These are phyloP conservation scores for Fomitopsis serialis DNA, from an alignment of 768 basidiomycete species.

Conservation along the genomic window DNA sequence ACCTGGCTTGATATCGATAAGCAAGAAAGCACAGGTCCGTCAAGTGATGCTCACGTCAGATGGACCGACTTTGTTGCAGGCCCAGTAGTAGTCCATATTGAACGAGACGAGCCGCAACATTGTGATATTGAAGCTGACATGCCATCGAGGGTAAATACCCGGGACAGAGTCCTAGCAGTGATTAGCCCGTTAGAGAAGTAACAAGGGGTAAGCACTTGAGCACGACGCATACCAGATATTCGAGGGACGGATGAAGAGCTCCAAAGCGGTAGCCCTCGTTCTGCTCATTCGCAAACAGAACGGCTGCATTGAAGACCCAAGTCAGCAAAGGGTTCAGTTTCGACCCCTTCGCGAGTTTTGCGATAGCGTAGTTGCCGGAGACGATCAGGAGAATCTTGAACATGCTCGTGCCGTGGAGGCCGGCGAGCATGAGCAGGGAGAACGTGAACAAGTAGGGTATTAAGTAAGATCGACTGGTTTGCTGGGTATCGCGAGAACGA, in stretches of 20 bases:
- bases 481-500: slow-evolving; percentile 20
- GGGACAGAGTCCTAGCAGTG: slow-evolving; percentile 48
- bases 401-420: slow-evolving; percentile 75
- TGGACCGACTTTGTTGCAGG: slow-evolving; percentile 37
- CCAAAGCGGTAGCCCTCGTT: slow-evolving; percentile 71
- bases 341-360: slow-evolving; percentile 38
- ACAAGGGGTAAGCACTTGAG: no score
- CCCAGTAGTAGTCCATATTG: slow-evolving; percentile 92
- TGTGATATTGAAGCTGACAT: slow-evolving; percentile 92
- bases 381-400: slow-evolving; percentile 78
- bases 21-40: not conserved
- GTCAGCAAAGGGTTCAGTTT: slow-evolving; percentile 47
- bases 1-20: slow-evolving; percentile 20
- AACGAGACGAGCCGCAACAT: slow-evolving; percentile 93
- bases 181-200: no score
- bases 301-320: slow-evolving; percentile 71
- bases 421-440: slow-evolving; percentile 58
- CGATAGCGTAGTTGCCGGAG: slow-evolving; percentile 60
- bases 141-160: slow-evolving; percentile 89
- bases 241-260: slow-evolving; percentile 47
- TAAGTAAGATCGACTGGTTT: slow-evolving; percentile 27
- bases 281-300: slow-evolving; percentile 76
- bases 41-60: slow-evolving; percentile 34
- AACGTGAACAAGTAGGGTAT: slow-evolving; percentile 58
- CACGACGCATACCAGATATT: slow-evolving; percentile 53